phyloP scores from a whole-genome alignment of 805 yeast genomes.

The Cyberlindnera japonica region DNA sequence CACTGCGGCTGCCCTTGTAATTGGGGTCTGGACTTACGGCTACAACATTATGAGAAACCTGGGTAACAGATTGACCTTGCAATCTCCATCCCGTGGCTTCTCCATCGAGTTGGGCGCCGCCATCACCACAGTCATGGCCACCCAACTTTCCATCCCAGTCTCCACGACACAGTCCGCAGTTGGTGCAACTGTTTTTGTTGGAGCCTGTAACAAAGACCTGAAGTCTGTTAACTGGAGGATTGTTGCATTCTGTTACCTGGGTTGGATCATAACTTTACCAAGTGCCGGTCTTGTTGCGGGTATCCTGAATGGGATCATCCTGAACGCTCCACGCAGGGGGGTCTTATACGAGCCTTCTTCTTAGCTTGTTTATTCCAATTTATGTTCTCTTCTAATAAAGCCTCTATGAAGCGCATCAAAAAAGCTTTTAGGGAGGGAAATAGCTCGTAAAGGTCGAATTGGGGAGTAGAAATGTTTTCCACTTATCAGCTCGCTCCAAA shows the following conservation, averaged over 20 bases:
- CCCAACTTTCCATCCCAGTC: constrained; percentile 66
- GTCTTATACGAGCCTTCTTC: constrained; percentile 25
- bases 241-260: constrained; percentile 66
- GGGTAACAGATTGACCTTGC: constrained; percentile 71
- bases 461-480: no score
- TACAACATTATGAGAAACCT: constrained; percentile 65
- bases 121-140: constrained; percentile 68
- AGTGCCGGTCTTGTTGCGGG: constrained; percentile 73
- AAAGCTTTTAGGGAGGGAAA: no score
- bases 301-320: constrained; percentile 54
- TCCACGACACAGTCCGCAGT: constrained; percentile 78
- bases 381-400: no score
- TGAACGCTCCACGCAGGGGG: constrained; percentile 57
- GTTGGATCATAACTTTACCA: constrained; percentile 74
- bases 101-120: constrained; percentile 78
- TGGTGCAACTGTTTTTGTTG: constrained; percentile 75
- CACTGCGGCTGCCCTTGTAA: constrained; percentile 61
- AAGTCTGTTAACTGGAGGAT: constrained; percentile 73
- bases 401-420: no score
- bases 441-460: no score
- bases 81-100: constrained; percentile 77
- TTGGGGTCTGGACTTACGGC: constrained; percentile 71
- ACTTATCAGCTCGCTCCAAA: no score
- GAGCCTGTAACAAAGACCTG: constrained; percentile 62
- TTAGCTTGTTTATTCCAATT: background rate